A percentile compares a stretch with the other conserved stretches of the same genome.
These are phyloP conservation scores for Puccinellia tenuiflora DNA, from an alignment of 176 grass and related monocot genomes.

Conservation along the genomic window DNA sequence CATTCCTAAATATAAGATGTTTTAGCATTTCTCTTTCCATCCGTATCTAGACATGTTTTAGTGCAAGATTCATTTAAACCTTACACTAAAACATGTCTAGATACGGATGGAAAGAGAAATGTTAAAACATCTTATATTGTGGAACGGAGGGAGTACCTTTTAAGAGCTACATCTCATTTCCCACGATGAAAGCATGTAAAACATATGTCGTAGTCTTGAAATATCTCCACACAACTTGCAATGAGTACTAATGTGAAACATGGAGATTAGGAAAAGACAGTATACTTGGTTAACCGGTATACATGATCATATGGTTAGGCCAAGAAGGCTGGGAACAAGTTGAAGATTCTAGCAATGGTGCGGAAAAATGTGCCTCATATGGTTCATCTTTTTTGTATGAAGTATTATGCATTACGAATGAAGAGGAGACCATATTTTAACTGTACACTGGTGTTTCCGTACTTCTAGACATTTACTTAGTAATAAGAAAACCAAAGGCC, in stretches of 20 bases:
- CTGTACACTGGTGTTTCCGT: neutral
- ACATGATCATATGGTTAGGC: neutral
- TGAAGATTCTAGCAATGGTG: neutral
- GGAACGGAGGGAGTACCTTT: too few relatives aligned
- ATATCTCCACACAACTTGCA: neutral
- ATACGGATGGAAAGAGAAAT: too few relatives aligned
- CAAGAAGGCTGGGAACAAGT: neutral
- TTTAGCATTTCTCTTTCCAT: too few relatives aligned
- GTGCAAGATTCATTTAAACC: too few relatives aligned
- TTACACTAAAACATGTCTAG: too few relatives aligned
- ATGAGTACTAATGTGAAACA: neutral
- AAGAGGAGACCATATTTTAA: neutral
- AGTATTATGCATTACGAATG: neutral
- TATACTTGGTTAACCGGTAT: neutral
- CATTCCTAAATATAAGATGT: too few relatives aligned
- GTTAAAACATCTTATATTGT: too few relatives aligned
- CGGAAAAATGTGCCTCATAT: neutral
- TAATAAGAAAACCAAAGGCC: neutral
- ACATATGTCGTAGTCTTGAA: slow-evolving; percentile 1
- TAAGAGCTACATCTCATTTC: neutral
- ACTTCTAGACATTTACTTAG: neutral
- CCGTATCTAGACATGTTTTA: too few relatives aligned
- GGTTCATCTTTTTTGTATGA: neutral
- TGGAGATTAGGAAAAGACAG: neutral
- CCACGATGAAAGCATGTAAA: neutral